phyloP scores from a whole-genome alignment of 495 filamentous ascomycete species.

The Tuber melanosporum region DNA sequence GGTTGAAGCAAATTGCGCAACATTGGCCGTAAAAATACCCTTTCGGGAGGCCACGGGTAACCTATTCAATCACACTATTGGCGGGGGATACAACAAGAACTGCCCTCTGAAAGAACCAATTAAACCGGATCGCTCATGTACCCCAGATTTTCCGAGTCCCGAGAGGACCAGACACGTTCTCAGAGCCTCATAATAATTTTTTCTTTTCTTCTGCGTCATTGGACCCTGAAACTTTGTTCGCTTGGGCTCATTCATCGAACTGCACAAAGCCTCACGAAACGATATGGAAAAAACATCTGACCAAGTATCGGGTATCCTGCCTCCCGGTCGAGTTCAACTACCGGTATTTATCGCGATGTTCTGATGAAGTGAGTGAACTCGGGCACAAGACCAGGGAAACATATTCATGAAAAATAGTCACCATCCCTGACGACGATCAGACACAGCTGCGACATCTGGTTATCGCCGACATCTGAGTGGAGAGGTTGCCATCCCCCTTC shows the following conservation, averaged over 20 bases:
- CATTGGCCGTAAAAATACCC: neutral
- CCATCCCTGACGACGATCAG: conserved; percentile 24
- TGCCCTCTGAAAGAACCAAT: neutral
- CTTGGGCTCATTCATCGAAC: conserved; percentile 5
- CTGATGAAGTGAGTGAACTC: neutral
- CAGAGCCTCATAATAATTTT: conserved; percentile 23
- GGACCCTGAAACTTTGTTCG: conserved; percentile 21
- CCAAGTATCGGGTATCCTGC: neutral
- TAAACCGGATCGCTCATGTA: neutral
- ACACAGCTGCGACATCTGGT: conserved; percentile 26
- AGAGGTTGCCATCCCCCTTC: conserved; percentile 11
- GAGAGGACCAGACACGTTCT: neutral
- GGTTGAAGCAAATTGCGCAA: neutral
- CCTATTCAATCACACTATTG: neutral
- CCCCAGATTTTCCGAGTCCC: conserved; percentile 1
- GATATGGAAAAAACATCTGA: neutral
- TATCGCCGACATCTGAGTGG: neutral
- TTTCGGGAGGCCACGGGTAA: neutral
- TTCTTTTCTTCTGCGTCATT: conserved; percentile 27
- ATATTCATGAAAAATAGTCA: neutral
- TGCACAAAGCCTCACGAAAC: conserved; percentile 12
- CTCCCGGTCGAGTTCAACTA: neutral
- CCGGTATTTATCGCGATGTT: neutral
- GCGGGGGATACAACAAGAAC: neutral
- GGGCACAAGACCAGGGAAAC: neutral